Percentiles rank a stretch among this genome's conserved stretches.
phyloP scores from a whole-genome alignment of 495 filamentous ascomycete species.

The Coniosporium apollinis region DNA sequence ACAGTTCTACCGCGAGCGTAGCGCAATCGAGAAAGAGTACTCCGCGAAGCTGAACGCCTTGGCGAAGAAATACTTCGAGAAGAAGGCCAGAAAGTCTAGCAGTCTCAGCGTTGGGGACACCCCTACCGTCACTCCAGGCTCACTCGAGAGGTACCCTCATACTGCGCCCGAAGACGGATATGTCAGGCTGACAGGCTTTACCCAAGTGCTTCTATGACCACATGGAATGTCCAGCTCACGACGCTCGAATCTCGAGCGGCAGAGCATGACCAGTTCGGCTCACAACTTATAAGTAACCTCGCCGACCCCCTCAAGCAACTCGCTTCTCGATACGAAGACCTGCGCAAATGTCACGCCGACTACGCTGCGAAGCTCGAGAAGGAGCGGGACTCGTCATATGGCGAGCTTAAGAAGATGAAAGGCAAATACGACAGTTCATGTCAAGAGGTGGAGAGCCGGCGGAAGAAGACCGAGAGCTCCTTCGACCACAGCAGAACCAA shows the following conservation, averaged over 20 bases:
- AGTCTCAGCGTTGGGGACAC: constrained; percentile 86
- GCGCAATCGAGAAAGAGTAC: constrained; percentile 91
- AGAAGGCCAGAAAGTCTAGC: constrained; percentile 81
- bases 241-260: constrained; percentile 74
- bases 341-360: constrained; percentile 80
- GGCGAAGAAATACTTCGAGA: constrained; percentile 91
- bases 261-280: constrained; percentile 72
- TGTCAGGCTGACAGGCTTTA: too few species aligned
- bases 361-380: constrained; percentile 77
- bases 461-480: constrained; percentile 82
- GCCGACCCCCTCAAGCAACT: constrained; percentile 70
- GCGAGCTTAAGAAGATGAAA: constrained; percentile 80
- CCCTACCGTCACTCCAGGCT: constrained; percentile 83
- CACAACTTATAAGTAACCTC: constrained; percentile 56
- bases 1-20: constrained; percentile 89
- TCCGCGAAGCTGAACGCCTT: constrained; percentile 67
- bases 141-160: constrained; percentile 56
- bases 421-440: constrained; percentile 82
- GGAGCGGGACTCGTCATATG: constrained; percentile 68
- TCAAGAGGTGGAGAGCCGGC: constrained; percentile 83
- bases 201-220: constrained; percentile 74
- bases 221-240: constrained; percentile 85
- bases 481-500: constrained; percentile 74
- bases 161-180: too few species aligned
- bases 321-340: constrained; percentile 64